Percentiles rank a stretch among this genome's conserved stretches.
Conservation (phyloP, 441 rosid genomes). For the Arabidopsis hybrid region DNA sequence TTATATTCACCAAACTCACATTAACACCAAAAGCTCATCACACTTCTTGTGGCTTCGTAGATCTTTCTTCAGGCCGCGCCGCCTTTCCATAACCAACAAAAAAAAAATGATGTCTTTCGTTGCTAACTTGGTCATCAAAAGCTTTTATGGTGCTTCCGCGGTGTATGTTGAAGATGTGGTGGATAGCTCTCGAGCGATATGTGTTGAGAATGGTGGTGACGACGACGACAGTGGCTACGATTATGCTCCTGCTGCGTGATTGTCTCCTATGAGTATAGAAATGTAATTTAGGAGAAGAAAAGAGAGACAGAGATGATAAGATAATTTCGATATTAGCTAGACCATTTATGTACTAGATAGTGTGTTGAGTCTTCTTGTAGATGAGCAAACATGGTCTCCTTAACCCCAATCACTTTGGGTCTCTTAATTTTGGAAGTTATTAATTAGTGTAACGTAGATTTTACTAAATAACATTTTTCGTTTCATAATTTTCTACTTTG, state of each 20-base stretch:
- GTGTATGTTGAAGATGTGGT: slow-evolving; percentile 14
- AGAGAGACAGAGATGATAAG: too few species aligned
- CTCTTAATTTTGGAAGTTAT: slow-evolving; percentile 2
- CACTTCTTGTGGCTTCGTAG: slow-evolving; percentile 6
- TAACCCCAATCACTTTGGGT: neutral
- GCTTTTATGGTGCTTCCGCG: neutral
- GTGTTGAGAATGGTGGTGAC: slow-evolving; percentile 33
- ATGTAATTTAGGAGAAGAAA: neutral
- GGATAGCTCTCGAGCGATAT: neutral
- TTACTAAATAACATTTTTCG: neutral
- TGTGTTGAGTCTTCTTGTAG: slow-evolving; percentile 9
- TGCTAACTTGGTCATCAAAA: neutral
- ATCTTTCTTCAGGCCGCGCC: neutral
- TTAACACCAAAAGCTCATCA: slow-evolving; percentile 1
- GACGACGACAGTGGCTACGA: slow-evolving; percentile 38
- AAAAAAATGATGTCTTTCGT: neutral
- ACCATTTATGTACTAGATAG: slow-evolving; percentile 13
- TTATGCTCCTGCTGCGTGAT: slow-evolving; percentile 44
- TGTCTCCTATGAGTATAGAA: neutral
- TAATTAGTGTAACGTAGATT: neutral
- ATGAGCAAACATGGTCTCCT: neutral
- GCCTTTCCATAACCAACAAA: neutral
- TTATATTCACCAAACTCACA: slow-evolving; percentile 25
- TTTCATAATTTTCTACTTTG: neutral
- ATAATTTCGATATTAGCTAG: slow-evolving; percentile 23